Evolutionary conservation across 2,329 filamentous ascomycete genomes (phyloP), one percentile per base, ranked within the genome.

Genomic region (Fusarium sp.): DNA sequence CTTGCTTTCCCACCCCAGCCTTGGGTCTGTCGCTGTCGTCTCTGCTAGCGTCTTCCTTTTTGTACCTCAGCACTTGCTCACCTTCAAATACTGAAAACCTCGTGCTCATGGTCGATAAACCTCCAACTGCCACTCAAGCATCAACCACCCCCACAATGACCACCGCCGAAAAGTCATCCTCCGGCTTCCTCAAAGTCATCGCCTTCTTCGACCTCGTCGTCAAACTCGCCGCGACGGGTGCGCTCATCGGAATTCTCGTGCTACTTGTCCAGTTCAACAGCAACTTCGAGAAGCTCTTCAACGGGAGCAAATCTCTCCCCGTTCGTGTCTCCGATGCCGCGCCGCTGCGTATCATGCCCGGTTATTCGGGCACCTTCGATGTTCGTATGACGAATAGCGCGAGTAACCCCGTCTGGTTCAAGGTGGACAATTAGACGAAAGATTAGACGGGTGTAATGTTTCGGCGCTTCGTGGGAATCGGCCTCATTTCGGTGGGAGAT

Each of bases 211-310:
- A 74, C 55, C 56, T 75, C 4, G 11, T 74, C 15, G 61, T 72
- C 55, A 74, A 74, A 55, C 68, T 74, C 38, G 57, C 66, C 5
- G 65, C 65, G 11, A 51, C 68, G 8, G 72, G 72, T 14, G 72
- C 72, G n/a, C 68, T 74, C 10, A 66, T 74, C 14, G 72, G 72
- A 24, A 74, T 74, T 13, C 64, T 74, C 3, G 60, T 75, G 11
- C 17, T 75, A n/a, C 61, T 74, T 8, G 41, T 74, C 4, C 48
- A 58, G 22, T 59, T 74, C 52, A 73, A 36, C 64, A 38, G 8
- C 17, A 48, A 56, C 22, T 34, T 74, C 15, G 30, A 51, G 0
- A 55, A 73, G n/a, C 24, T 73, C 28, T 38, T 57, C n/a, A 26
- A 52, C 12, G 68, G 72, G 24, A 41, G 51, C 7, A 50, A 15